phyloP scores from a whole-genome alignment of 257 asterid genomes.

The Nicotiana noctiflora region DNA sequence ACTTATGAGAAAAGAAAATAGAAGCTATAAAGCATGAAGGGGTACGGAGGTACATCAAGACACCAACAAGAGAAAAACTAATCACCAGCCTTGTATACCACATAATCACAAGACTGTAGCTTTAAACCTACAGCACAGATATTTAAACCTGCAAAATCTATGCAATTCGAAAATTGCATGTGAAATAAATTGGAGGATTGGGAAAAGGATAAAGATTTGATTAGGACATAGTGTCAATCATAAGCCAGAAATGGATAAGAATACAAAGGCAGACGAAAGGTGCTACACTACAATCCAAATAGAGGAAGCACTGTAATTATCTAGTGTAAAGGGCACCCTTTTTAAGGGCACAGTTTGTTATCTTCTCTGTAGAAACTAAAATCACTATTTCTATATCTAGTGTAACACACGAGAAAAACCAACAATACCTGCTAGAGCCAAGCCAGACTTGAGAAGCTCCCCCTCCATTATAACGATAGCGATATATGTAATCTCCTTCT shows the following conservation, averaged over 20 bases:
- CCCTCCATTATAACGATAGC: constrained; percentile 90
- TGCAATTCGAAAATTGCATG: background rate
- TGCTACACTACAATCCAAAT: background rate
- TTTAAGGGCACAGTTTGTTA: background rate
- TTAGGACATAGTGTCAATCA: background rate
- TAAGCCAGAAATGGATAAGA: background rate
- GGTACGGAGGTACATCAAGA: background rate
- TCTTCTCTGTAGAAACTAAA: background rate
- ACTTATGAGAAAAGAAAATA: background rate
- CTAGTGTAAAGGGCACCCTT: background rate
- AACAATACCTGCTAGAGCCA: constrained; percentile 86
- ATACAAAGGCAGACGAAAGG: background rate
- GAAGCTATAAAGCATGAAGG: background rate
- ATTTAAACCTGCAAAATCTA: background rate
- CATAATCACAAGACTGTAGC: constrained; percentile 1
- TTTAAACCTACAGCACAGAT: background rate
- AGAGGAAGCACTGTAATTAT: background rate
- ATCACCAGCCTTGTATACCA: background rate
- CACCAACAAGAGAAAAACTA: background rate
- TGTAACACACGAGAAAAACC: background rate
- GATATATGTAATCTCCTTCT: constrained; percentile 90
- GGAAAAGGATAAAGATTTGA: background rate
- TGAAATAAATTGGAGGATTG: background rate
- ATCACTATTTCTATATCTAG: background rate
- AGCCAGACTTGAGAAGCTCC: constrained; percentile 99